Conservation (phyloP, 352 stramenopile species). For the Phytophthora aleatoria region DNA sequence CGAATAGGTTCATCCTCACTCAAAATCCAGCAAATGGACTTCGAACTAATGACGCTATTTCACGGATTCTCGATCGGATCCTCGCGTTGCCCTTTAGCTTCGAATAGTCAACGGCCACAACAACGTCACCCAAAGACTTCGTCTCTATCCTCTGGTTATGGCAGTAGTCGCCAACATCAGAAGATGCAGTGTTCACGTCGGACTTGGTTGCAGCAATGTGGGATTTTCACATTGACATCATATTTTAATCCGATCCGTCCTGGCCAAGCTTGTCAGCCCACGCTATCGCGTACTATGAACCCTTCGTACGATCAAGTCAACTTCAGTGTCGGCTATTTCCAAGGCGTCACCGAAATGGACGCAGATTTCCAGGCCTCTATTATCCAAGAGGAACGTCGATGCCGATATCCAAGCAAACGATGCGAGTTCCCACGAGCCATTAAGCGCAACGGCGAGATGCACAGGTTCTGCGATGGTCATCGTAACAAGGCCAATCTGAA, state of each 20-base stretch:
- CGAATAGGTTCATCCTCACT: constrained; percentile 2
- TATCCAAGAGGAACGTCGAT: constrained; percentile 27
- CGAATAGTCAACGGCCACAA: constrained; percentile 22
- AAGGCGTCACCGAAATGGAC: constrained; percentile 4
- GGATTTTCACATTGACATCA: background rate
- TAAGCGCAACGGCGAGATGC: constrained; percentile 49
- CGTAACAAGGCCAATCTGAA: constrained; percentile 55
- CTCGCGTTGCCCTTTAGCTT: constrained; percentile 1
- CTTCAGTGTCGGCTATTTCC: constrained; percentile 12
- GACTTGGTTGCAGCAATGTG: background rate
- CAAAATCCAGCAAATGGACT: constrained; percentile 12
- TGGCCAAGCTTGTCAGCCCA: background rate
- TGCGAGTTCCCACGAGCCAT: constrained; percentile 42
- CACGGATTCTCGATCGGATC: constrained; percentile 20
- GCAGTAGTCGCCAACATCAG: background rate
- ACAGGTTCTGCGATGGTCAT: constrained; percentile 53
- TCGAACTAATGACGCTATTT: constrained; percentile 18
- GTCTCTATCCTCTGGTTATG: background rate
- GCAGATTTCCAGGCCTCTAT: background rate
- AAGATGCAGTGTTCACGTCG: background rate
- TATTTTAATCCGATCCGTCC: constrained; percentile 18
- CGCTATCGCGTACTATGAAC: constrained; percentile 19
- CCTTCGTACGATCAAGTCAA: background rate
- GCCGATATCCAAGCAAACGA: constrained; percentile 44
- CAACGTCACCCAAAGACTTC: constrained; percentile 17